Base-by-base conservation (phyloP, 176 grass and related monocot species). In the Oryza australiensis region DNA sequence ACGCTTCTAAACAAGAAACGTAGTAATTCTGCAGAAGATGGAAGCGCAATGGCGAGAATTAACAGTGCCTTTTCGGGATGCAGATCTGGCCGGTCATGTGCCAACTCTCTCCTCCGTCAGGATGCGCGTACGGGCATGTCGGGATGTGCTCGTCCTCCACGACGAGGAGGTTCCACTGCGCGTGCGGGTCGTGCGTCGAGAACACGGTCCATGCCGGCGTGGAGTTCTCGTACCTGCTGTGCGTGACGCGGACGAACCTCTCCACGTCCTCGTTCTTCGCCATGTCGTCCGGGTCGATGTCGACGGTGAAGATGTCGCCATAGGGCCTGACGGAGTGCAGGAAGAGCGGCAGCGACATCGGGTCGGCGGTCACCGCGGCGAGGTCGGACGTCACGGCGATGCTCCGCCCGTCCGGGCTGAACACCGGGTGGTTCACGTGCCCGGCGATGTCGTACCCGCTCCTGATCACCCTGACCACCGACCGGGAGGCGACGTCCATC, bases 401-500 rank as follows among this genome's bases (percentile, higher is more conserved):
- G 89, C 85, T 91, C 70, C 3, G 53, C 16, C 78, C 60, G 30
- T 85, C 82, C 0, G 82, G 89, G 23, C 82, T 91, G 75, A 91
- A 82, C 2, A 88, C 16, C 0, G 89, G 89, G 74, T 91, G 89
- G 72, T 88, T 91, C 11, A 91, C 82, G 59, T 88, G 85, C 0
- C 89, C 89, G 0, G 66, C 42, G 34, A 88, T 1, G 3, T 28
- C 57, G 0, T 64, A 34, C 0, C 34, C 34, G 22, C 89, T 91
- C 16, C 26, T 32, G 0, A 91, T 7, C 38, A 91, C 89, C 1
- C 85, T 51, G 5, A 91, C 40, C 9, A 68, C 80, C 43, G 51
- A 64, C 35, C 24, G 5, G 64, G 62, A 22, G 35, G 20, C 49
- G 4, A 13, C 3, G 3, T 70, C 12, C 5, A 87, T 35, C 4